Evolutionary conservation across 2,329 filamentous ascomycete species (phyloP).

Genomic region (Venturiaceae sp.): DNA sequence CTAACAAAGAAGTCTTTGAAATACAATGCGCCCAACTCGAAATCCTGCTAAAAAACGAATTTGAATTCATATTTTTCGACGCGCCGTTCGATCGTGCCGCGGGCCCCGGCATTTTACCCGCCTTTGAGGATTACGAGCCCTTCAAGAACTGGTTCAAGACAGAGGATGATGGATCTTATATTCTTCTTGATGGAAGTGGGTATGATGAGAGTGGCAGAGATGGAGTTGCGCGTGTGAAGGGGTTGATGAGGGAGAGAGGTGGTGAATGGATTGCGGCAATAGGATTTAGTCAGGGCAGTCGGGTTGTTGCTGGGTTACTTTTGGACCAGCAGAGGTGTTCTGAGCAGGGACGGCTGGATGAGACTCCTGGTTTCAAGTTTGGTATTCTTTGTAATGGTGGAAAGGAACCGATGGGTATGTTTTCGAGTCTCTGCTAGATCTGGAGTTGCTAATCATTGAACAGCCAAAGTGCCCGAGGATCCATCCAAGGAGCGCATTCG

Average conservation of each 20-base stretch:
- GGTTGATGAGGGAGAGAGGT: conserved; percentile 3
- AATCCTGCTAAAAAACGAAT: neutral
- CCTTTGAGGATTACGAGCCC: conserved; percentile 7
- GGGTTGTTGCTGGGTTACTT: conserved; percentile 3
- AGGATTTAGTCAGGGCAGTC: conserved; percentile 7
- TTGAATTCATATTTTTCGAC: conserved; percentile 6
- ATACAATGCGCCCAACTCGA: neutral
- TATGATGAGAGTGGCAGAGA: conserved; percentile 4
- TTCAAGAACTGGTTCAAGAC: conserved; percentile 7
- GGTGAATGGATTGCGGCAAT: conserved; percentile 1
- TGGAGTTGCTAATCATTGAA: neutral
- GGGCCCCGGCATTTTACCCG: conserved; percentile 8
- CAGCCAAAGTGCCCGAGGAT: neutral
- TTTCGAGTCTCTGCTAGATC: neutral
- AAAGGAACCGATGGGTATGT: neutral
- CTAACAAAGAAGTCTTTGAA: neutral
- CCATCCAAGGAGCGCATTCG: neutral
- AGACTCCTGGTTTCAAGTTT: neutral
- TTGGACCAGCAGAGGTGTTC: conserved; percentile 7
- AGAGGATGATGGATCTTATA: neutral
- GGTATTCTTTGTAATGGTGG: neutral
- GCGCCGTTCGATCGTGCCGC: conserved; percentile 1
- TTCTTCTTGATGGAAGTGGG: conserved; percentile 1
- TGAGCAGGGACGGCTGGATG: neutral
- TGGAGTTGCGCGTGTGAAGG: conserved; percentile 4